Conservation (phyloP, 108 stramenopile species). For the Conticribra guillardii region DNA sequence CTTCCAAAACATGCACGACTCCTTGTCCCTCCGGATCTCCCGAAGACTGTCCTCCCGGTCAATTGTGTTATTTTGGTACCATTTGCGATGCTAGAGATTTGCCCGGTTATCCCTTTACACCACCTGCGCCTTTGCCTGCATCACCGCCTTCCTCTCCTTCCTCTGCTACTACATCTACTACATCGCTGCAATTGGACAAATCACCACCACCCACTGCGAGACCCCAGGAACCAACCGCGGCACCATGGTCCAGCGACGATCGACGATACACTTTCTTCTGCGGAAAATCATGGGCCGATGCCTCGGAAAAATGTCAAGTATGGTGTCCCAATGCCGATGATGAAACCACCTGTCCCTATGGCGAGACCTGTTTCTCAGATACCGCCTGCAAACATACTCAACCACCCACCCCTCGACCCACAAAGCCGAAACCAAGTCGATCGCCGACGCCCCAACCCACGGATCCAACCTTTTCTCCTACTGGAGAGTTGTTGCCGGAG, state of each 20-base stretch:
- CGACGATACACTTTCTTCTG: neutral
- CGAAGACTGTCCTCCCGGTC: constrained; percentile 18
- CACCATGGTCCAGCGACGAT: too few relatives aligned
- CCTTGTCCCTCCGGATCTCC: constrained; percentile 8
- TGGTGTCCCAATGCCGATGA: constrained; percentile 25
- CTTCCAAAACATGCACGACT: constrained; percentile 3
- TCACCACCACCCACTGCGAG: too few relatives aligned
- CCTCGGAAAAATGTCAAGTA: constrained; percentile 8
- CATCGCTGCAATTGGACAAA: too few relatives aligned
- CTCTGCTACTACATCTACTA: neutral
- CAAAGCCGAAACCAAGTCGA: constrained; percentile 11
- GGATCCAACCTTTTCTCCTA: constrained; percentile 19
- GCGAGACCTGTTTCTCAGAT: constrained; percentile 21
- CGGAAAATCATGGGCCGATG: constrained; percentile 18
- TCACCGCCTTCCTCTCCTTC: neutral
- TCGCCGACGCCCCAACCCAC: constrained; percentile 18
- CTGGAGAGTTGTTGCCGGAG: constrained; percentile 9
- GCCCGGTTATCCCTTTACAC: neutral
- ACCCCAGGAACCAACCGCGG: too few relatives aligned
- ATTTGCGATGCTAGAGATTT: constrained; percentile 13
- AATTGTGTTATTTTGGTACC: constrained; percentile 25
- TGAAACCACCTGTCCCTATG: constrained; percentile 14
- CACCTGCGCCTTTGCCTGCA: neutral
- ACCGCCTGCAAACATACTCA: constrained; percentile 26
- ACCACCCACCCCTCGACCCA: constrained; percentile 13